Percentiles rank a stretch among this genome's conserved stretches.
These are phyloP conservation scores for Niebla homalea DNA, from an alignment of 495 filamentous ascomycete species.

Conservation along the genomic window DNA sequence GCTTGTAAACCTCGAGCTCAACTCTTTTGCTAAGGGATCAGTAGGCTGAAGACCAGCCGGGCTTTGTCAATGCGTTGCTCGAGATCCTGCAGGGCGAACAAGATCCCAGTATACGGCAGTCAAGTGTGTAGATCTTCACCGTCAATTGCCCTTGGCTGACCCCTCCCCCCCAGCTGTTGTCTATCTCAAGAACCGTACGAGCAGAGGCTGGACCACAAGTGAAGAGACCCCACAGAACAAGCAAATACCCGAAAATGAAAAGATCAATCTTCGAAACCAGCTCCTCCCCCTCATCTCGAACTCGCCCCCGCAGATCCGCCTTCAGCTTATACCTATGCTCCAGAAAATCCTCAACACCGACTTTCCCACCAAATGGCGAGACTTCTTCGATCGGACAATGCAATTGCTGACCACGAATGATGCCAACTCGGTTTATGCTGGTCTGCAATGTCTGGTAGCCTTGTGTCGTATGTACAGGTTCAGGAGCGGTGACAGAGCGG, in stretches of 20 bases:
- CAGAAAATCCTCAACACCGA: conserved; percentile 93
- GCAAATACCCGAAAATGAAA: conserved; percentile 77
- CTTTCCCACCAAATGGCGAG: conserved; percentile 88
- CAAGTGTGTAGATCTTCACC: conserved; percentile 45
- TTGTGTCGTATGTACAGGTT: conserved; percentile 90
- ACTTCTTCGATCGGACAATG: conserved; percentile 79
- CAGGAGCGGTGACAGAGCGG: conserved; percentile 66
- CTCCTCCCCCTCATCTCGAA: conserved; percentile 78
- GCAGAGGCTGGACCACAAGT: conserved; percentile 68
- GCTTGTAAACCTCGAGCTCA: background rate
- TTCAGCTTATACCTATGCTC: conserved; percentile 82
- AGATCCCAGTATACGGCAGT: conserved; percentile 68
- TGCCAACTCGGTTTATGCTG: conserved; percentile 74
- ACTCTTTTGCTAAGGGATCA: conserved; percentile 2
- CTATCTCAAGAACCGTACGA: conserved; percentile 94
- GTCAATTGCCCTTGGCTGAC: background rate
- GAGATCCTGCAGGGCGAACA: conserved; percentile 83
- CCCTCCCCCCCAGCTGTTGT: conserved; percentile 56
- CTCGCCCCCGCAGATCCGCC: conserved; percentile 64
- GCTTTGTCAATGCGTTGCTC: conserved; percentile 80
- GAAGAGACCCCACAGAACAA: conserved; percentile 50
- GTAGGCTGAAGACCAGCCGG: conserved; percentile 81
- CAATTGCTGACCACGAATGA: conserved; percentile 76
- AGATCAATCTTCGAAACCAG: conserved; percentile 71
- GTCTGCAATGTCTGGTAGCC: conserved; percentile 83